A percentile compares a stretch with the other conserved stretches of the same genome.
Conservation (phyloP, 2,329 filamentous ascomycete species). For the Karstenula rhodostoma region DNA sequence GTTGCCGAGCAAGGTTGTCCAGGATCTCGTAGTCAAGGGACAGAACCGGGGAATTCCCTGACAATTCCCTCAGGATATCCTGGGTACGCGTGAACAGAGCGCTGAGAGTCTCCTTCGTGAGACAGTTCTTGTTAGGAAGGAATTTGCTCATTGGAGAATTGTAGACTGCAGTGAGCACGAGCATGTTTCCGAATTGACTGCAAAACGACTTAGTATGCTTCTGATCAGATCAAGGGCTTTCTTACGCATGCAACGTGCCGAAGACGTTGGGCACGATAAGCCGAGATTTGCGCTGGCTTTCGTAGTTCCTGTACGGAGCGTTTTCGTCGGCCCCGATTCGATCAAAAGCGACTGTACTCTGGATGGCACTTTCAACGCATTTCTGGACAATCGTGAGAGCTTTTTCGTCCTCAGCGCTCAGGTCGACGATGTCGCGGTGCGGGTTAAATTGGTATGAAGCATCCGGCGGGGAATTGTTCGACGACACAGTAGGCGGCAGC, state of each 20-base stretch:
- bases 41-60: constrained; percentile 78
- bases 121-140: constrained; percentile 32
- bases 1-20: constrained; percentile 45
- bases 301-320: constrained; percentile 50
- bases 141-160: constrained; percentile 60
- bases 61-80: constrained; percentile 73
- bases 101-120: constrained; percentile 36
- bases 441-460: constrained; percentile 15
- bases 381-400: constrained; percentile 39
- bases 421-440: constrained; percentile 41
- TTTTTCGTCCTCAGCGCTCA: constrained; percentile 34
- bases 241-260: constrained; percentile 94
- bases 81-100: constrained; percentile 66
- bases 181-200: constrained; percentile 95
- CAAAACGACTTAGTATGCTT: constrained; percentile 31
- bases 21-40: constrained; percentile 78
- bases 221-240: constrained; percentile 34
- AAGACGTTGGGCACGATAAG: constrained; percentile 95
- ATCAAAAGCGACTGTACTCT: constrained; percentile 86
- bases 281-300: constrained; percentile 67
- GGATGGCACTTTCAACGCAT: constrained; percentile 69
- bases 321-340: constrained; percentile 56
- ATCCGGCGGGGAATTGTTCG: constrained; percentile 59
- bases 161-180: constrained; percentile 86
- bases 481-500: constrained; percentile 34